Evolutionary conservation across 805 yeast species (phyloP), one percentile per base, ranked within the genome.

Genomic region (Ogataea paradorogensis): DNA sequence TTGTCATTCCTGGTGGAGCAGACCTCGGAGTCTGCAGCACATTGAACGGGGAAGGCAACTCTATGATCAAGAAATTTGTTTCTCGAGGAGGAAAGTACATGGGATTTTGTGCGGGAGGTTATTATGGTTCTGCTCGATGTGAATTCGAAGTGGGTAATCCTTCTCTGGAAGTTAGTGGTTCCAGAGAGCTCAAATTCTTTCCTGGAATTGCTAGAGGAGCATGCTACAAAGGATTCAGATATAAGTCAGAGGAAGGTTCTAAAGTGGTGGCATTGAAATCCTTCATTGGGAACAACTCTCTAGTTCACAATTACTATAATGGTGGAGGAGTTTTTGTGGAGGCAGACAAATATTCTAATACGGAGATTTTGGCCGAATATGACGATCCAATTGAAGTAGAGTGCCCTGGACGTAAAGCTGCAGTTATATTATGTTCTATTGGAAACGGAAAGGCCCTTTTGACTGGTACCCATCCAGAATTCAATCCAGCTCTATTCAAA

Each of bases 1-100:
- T 93, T 30, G 95, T 89, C 1, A 61, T 93, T 20, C 99, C 99
- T 0, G 99, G 99, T 4, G 99, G 99, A 7, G 97, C 98, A 1
- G 99, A 93, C 58, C 65, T 88, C 35, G 97, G 97, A 0, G 78
- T 82, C 50, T 86, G 95, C 47, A 68, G 71, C 37, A 76, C 73
- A 4, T 72, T 95, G 47, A 80, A 83, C 53, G 91, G 95, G 1
- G 63, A 62, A 1, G 87, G 89, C 0, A 85, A 82, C 52, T 53
- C 64, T 8, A 66, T 70, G 27, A 85, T 88, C 46, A 60, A 65
- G 20, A 76, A 76, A 35, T 88, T 71, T 50, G 88, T 88, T 1
- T 68, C 78, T 22, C 68, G 70, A 39, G 99, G 98, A 22, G 99
- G 99, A 2, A 67, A 70, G 34, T 88, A 68, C 54, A 61, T 91